phyloP scores from a whole-genome alignment of 2,329 filamentous ascomycete genomes.

The Huntiella moniliformis region DNA sequence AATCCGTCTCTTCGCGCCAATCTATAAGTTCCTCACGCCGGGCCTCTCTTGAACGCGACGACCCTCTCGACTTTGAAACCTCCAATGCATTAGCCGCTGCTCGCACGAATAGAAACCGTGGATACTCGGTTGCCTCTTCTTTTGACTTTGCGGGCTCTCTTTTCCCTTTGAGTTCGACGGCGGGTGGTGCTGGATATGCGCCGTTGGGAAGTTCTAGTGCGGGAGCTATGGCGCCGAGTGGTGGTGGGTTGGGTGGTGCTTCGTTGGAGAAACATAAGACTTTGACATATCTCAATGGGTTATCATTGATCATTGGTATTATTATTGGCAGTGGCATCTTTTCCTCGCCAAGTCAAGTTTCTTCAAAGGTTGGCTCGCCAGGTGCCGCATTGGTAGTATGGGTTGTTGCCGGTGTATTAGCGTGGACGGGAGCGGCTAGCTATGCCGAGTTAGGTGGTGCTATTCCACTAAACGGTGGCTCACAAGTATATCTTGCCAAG shows the following conservation, averaged over 20 bases:
- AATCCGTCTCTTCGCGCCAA: constrained; percentile 49
- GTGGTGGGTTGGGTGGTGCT: constrained; percentile 42
- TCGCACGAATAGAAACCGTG: constrained; percentile 34
- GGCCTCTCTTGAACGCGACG: constrained; percentile 72
- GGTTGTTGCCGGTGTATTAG: constrained; percentile 74
- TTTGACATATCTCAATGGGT: constrained; percentile 79
- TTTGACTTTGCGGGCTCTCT: constrained; percentile 92
- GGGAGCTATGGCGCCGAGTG: constrained; percentile 19
- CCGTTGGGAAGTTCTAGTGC: constrained; percentile 63
- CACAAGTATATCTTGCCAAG: constrained; percentile 86
- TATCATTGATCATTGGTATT: constrained; percentile 77
- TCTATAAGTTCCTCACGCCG: constrained; percentile 83
- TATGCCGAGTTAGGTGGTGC: constrained; percentile 92
- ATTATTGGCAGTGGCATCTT: constrained; percentile 97
- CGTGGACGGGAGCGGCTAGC: constrained; percentile 88
- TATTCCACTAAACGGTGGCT: constrained; percentile 84
- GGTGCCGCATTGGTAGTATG: constrained; percentile 83
- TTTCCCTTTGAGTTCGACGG: constrained; percentile 75
- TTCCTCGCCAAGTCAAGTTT: constrained; percentile 83
- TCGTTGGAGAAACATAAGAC: constrained; percentile 90
- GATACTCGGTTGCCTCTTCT: constrained; percentile 77
- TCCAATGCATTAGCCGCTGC: constrained; percentile 31
- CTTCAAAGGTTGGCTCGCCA: constrained; percentile 74
- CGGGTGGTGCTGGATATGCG: constrained; percentile 55
- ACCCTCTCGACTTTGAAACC: constrained; percentile 44